These are phyloP conservation scores for Paramecium sexaurelia DNA, from an alignment of 73 alveolate species.

Conservation along the genomic window DNA sequence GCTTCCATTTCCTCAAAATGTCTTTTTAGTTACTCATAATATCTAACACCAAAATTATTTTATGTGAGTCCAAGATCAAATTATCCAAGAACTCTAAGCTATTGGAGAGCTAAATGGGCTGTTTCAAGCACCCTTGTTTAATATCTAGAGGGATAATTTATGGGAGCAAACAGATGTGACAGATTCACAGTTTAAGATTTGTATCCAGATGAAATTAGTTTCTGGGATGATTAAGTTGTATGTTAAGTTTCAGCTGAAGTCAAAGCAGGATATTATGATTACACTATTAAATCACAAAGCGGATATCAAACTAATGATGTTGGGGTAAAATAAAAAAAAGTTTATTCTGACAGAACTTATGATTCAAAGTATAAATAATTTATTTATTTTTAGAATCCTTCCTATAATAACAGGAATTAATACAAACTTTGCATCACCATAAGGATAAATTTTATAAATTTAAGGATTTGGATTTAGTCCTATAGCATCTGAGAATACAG, in stretches of 20 bases:
- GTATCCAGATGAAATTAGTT: constrained; percentile 10
- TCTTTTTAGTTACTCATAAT: constrained; percentile 4
- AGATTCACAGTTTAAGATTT: neutral
- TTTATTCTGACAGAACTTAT: neutral
- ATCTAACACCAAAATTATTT: constrained; percentile 38
- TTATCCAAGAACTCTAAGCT: constrained; percentile 16
- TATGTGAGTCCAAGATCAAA: constrained; percentile 43
- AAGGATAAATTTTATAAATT: neutral
- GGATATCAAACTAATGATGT: constrained; percentile 23
- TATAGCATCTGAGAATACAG: neutral
- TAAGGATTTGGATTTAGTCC: constrained; percentile 10
- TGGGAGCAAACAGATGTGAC: constrained; percentile 24
- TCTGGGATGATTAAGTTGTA: neutral
- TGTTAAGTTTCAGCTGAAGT: constrained; percentile 31
- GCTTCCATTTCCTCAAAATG: constrained; percentile 29
- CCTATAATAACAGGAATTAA: neutral
- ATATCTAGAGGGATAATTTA: constrained; percentile 25
- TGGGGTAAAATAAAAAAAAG: neutral
- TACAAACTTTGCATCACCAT: constrained; percentile 4
- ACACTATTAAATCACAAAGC: neutral
- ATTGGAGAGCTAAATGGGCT: constrained; percentile 58
- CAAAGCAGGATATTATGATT: constrained; percentile 43
- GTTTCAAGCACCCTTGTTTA: neutral
- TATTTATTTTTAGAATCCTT: neutral
- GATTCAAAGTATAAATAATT: neutral